A percentile compares a stretch with the other conserved stretches of the same genome.
phyloP scores from a whole-genome alignment of 2,329 filamentous ascomycete species.

The Aureobasidium sp. region DNA sequence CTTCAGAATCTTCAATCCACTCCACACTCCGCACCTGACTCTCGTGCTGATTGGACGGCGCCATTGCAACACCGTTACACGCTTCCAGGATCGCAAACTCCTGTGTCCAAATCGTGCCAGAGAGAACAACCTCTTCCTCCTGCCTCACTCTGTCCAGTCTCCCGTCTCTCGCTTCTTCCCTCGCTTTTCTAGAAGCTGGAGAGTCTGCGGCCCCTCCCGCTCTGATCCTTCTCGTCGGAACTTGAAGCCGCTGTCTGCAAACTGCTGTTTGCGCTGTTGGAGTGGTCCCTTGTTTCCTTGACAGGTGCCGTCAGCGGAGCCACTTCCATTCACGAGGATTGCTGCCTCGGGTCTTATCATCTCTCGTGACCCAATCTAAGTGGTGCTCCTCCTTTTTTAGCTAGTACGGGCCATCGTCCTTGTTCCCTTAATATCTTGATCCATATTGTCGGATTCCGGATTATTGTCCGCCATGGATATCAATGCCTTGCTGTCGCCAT shows the following conservation, averaged over 20 bases:
- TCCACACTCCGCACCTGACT: background rate
- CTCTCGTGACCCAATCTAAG: background rate
- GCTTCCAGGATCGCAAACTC: slow-evolving; percentile 7
- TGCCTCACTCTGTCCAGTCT: background rate
- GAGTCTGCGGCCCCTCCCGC: background rate
- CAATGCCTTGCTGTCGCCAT: slow-evolving; percentile 43
- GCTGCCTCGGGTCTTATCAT: background rate
- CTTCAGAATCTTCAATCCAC: background rate
- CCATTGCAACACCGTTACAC: slow-evolving; percentile 5
- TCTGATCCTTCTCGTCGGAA: slow-evolving; percentile 1
- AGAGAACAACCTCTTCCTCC: background rate
- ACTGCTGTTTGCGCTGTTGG: background rate
- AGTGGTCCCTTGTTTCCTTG: background rate
- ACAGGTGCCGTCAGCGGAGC: background rate
- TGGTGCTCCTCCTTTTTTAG: background rate
- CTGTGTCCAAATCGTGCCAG: background rate
- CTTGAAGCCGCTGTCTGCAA: background rate
- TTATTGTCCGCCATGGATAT: slow-evolving; percentile 37
- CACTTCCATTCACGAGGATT: background rate
- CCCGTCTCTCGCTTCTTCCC: background rate
- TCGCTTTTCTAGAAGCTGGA: background rate
- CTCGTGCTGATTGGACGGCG: slow-evolving; percentile 3
- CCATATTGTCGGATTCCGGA: background rate
- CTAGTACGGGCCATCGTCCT: background rate
- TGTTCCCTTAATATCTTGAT: background rate